Base-by-base conservation (phyloP, 495 filamentous ascomycete species). In the Talaromyces stipitatus region DNA sequence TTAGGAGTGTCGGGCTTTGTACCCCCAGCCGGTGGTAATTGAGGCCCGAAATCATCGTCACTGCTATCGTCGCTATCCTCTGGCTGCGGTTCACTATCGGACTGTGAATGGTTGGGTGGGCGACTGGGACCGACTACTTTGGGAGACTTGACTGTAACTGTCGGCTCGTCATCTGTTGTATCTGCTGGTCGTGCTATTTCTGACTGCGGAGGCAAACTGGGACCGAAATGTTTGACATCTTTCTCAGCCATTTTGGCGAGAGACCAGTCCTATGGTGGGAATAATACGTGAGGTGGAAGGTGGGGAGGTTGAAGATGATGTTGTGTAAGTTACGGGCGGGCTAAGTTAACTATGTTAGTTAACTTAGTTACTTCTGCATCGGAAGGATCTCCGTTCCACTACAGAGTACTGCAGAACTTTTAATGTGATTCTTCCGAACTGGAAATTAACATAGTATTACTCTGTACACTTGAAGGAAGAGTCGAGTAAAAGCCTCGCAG, bases 11-110 rank as follows among this genome's bases (percentile, higher is more conserved):
- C 14, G 6, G 57, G 60, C 27, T 61, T 45, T 32, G 64, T 64
- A 48, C 68, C 73, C 18, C 68, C 66, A 4, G 74, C 67, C 18
- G 85, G 78, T 16, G 92, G 90, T 23, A 91, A 79, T 23, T 87
- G 80, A n/a, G 92, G 92, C 0, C 92, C 94, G 65, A 89, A 92
- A 60, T 86, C 85, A 60, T 85, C 83, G 55, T 85, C 82, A 32
- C 77, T 76, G 18, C 78, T 76, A 26, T 71, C 68, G 50, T 72
- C 68, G 27, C 67, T 63, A 9, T 62, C 53, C 4, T 64, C 61
- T 5, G 56, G 59, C 36, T 33, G 63, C 48, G 28, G 24, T 18
- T 51, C 48, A 18, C 12, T 51, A 18, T 30, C 48, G 8, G 48
- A 29, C 4, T 51, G 23, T 9, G 24, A 26, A 16, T 51, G 48